Evolutionary conservation across 176 grass and related monocot genomes (phyloP).

Genomic region (Cenchrus fungigraminus): DNA sequence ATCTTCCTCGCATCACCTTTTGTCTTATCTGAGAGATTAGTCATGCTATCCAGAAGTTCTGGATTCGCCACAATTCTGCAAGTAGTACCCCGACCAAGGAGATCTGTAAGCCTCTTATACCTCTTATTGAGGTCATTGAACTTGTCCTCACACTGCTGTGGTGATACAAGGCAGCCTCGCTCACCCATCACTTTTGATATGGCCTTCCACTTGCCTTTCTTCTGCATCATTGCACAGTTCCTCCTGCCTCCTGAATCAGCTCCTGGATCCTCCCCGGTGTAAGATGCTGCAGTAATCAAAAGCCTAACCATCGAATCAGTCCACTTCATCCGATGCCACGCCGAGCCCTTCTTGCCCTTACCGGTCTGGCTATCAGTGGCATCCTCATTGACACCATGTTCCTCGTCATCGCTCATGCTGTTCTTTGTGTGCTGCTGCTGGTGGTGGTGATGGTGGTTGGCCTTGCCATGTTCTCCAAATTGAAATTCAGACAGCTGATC

Average conservation of each 20-base stretch:
- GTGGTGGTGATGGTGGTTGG: conserved; percentile 35
- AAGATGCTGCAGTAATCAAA: conserved; percentile 59
- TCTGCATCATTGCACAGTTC: conserved; percentile 57
- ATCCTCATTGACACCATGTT: conserved; percentile 53
- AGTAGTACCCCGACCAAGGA: conserved; percentile 65
- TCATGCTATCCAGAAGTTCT: conserved; percentile 53
- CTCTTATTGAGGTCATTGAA: conserved; percentile 88
- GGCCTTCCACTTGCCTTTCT: conserved; percentile 77
- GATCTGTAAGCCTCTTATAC: conserved; percentile 69
- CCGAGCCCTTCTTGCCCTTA: conserved; percentile 56
- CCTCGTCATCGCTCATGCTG: conserved; percentile 56
- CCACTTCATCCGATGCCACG: conserved; percentile 76
- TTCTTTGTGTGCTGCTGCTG: conserved; percentile 43
- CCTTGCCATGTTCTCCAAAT: conserved; percentile 54
- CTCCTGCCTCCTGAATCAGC: conserved; percentile 50
- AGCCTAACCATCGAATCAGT: conserved; percentile 70
- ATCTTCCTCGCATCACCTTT: conserved; percentile 68
- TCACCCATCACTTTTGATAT: conserved; percentile 65
- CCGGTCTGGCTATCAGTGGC: conserved; percentile 42
- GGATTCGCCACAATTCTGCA: conserved; percentile 67
- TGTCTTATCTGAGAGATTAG: conserved; percentile 53
- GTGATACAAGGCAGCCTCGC: conserved; percentile 65
- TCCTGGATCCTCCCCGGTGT: conserved; percentile 53
- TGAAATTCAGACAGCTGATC: conserved; percentile 51
- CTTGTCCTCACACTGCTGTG: conserved; percentile 75